These are phyloP conservation scores for Zoysia matrella DNA, from an alignment of 202 grass and related monocot genomes.

Conservation along the genomic window DNA sequence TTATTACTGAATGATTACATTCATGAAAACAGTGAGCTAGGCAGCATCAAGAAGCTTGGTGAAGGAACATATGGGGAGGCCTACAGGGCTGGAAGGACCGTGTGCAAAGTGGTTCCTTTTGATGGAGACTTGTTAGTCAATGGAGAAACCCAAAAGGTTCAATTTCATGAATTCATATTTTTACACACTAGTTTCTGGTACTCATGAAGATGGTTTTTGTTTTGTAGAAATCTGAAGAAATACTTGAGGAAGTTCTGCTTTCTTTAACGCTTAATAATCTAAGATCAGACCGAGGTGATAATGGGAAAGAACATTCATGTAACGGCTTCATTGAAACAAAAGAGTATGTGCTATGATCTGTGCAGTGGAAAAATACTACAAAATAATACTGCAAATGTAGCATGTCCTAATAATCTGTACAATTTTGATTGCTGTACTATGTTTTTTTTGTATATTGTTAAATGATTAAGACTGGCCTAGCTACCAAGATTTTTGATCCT, in stretches of 20 bases:
- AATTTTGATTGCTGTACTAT: neutral
- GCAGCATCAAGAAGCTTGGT: slow-evolving; percentile 75
- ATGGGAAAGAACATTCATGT: slow-evolving; percentile 60
- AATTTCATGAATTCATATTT: slow-evolving; percentile 35
- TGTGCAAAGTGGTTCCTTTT: slow-evolving; percentile 94
- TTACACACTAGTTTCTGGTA: slow-evolving; percentile 24
- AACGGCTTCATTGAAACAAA: slow-evolving; percentile 92
- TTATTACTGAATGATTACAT: slow-evolving; percentile 27
- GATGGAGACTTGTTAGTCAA: slow-evolving; percentile 81
- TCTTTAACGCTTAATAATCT: slow-evolving; percentile 90
- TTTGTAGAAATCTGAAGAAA: slow-evolving; percentile 84
- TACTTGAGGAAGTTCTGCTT: slow-evolving; percentile 95
- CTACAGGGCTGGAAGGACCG: slow-evolving; percentile 75
- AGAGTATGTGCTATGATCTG: slow-evolving; percentile 54
- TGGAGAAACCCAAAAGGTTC: slow-evolving; percentile 94
- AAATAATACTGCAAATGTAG: slow-evolving; percentile 2
- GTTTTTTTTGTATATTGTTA: slow-evolving; percentile 21
- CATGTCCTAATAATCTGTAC: slow-evolving; percentile 13
- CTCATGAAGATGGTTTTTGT: slow-evolving; percentile 38
- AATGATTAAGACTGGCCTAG: slow-evolving; percentile 2
- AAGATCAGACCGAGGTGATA: slow-evolving; percentile 36
- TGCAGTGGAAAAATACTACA: slow-evolving; percentile 28
- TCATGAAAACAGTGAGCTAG: slow-evolving; percentile 60
- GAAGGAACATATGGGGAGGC: slow-evolving; percentile 97
- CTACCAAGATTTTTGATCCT: slow-evolving; percentile 29